Percentiles rank a stretch among this genome's conserved stretches.
Evolutionary conservation across 768 basidiomycete species (phyloP).

Genomic region (Sutorius australiensis): DNA sequence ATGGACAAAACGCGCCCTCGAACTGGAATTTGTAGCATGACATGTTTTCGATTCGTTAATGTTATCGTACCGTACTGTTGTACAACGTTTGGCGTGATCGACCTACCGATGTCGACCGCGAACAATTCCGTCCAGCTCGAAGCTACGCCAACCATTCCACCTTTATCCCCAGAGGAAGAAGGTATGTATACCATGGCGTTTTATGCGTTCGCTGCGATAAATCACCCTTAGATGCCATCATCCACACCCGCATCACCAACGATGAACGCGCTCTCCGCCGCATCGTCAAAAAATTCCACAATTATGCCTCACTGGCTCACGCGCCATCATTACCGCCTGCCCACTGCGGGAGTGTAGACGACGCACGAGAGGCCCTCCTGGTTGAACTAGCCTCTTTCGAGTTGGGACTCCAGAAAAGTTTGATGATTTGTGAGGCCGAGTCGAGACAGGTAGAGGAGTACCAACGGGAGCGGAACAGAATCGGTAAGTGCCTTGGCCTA

Average conservation of each 20-base stretch:
- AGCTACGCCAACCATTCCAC: constrained; percentile 32
- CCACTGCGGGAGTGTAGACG: constrained; percentile 43
- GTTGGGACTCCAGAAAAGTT: constrained; percentile 68
- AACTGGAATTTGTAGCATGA: not conserved
- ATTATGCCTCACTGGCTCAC: constrained; percentile 58
- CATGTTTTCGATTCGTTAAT: not conserved
- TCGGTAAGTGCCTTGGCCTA: constrained; percentile 49
- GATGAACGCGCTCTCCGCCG: constrained; percentile 77
- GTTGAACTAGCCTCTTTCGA: constrained; percentile 77
- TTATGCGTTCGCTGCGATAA: constrained; percentile 12
- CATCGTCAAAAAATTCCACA: constrained; percentile 79
- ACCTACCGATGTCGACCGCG: constrained; percentile 3
- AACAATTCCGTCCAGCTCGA: constrained; percentile 9
- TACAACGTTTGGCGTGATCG: too few relatives aligned
- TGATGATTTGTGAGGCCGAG: constrained; percentile 84
- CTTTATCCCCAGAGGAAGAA: constrained; percentile 61
- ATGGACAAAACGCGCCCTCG: not conserved
- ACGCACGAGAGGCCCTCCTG: constrained; percentile 75
- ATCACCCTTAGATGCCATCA: constrained; percentile 61
- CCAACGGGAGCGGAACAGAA: constrained; percentile 62
- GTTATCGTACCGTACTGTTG: not conserved
- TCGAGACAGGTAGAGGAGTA: constrained; percentile 83
- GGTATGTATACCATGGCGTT: constrained; percentile 33
- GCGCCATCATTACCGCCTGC: constrained; percentile 37
- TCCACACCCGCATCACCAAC: constrained; percentile 75